phyloP scores from a whole-genome alignment of 306 rosid genomes.

The Delonix regia region DNA sequence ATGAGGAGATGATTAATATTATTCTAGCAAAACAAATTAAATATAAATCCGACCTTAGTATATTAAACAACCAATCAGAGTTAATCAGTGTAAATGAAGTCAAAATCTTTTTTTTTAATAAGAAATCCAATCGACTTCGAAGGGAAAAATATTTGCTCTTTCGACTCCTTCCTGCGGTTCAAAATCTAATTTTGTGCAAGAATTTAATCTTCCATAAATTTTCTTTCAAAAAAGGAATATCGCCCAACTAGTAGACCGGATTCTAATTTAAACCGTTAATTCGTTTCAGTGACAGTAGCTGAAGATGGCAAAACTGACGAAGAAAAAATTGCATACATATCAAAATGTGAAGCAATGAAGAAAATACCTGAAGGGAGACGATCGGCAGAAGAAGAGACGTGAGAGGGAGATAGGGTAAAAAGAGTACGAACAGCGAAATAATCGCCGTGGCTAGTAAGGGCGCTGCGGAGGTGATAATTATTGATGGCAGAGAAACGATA shows the following conservation, averaged over 20 bases:
- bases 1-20: background rate
- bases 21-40: background rate
- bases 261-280: background rate
- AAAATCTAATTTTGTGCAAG: background rate
- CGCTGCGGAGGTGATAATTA: slow-evolving; percentile 27
- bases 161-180: background rate
- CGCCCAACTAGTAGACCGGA: background rate
- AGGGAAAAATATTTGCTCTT: too few relatives aligned
- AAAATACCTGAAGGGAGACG: slow-evolving; percentile 45
- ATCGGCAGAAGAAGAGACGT: slow-evolving; percentile 16
- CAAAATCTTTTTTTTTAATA: background rate
- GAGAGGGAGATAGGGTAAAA: slow-evolving; percentile 43
- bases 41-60: background rate
- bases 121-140: background rate
- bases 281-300: background rate
- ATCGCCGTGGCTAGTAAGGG: slow-evolving; percentile 20
- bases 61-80: background rate
- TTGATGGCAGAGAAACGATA: slow-evolving; percentile 36
- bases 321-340: background rate
- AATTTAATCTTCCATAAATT: background rate
- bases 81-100: background rate
- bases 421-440: slow-evolving; percentile 38
- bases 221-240: background rate
- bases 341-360: background rate
- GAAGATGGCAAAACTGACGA: background rate